These are phyloP conservation scores for Chionographis japonica DNA, from an alignment of 106 monocot genomes.

Conservation along the genomic window DNA sequence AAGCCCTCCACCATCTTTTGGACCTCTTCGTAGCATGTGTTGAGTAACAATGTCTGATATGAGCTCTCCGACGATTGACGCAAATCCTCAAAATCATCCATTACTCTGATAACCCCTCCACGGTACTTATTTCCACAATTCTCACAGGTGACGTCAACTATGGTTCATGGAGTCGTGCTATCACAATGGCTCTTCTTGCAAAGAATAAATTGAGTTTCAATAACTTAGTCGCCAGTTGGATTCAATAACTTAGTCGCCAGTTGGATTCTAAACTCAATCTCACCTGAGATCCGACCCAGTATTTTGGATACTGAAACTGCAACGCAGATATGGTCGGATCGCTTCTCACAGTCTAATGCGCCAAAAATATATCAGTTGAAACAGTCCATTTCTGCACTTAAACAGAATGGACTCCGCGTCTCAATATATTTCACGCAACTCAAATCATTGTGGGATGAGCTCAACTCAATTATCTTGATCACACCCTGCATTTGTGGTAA, in stretches of 20 bases:
- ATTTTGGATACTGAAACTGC: background rate
- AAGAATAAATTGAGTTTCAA: background rate
- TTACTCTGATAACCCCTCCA: background rate
- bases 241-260: no score
- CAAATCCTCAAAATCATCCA: no score
- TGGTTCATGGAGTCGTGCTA: background rate
- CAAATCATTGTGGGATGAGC: constrained; percentile 1
- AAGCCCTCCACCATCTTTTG: no score
- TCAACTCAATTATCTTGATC: background rate
- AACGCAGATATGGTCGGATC: background rate
- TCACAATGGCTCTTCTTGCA: no score
- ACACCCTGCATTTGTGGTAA: background rate
- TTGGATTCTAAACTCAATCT: background rate
- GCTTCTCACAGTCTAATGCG: background rate
- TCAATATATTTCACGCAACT: background rate
- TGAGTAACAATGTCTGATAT: no score
- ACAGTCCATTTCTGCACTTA: background rate
- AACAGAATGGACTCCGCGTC: background rate
- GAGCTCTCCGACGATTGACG: no score
- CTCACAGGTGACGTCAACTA: background rate
- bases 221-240: background rate
- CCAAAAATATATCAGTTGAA: no score
- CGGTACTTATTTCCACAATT: background rate
- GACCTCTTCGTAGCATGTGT: no score
- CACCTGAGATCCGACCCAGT: background rate